Evolutionary conservation across 495 filamentous ascomycete species (phyloP).

Genomic region (Penicillium diatomitis): DNA sequence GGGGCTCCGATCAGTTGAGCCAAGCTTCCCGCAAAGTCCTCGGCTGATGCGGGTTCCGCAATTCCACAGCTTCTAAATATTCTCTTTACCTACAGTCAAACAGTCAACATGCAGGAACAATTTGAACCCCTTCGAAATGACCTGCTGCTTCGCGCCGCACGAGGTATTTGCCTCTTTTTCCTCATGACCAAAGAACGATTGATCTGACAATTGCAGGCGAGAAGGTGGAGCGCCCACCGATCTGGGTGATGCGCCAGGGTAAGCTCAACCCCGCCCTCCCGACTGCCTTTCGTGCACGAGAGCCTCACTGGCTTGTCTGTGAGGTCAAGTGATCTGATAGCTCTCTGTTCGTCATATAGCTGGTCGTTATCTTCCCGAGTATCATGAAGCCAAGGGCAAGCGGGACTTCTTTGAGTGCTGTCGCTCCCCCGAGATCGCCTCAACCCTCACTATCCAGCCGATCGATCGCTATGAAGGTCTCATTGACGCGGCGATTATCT

Average conservation of each 20-base stretch:
- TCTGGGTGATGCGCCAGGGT: conserved; percentile 99
- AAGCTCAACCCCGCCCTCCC: conserved; percentile 9
- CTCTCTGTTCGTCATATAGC: conserved; percentile 39
- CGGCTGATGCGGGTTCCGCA: conserved; percentile 11
- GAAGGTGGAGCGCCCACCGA: conserved; percentile 80
- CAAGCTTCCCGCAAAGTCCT: conserved; percentile 1
- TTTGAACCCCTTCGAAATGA: conserved; percentile 87
- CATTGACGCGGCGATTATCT: conserved; percentile 96
- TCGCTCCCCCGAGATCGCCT: conserved; percentile 83
- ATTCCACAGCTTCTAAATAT: conserved; percentile 12
- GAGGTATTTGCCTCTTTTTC: conserved; percentile 46
- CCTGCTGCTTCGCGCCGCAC: conserved; percentile 75
- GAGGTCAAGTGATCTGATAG: not conserved
- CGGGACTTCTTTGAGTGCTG: conserved; percentile 97
- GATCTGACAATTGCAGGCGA: conserved; percentile 52
- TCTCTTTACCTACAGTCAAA: conserved; percentile 18
- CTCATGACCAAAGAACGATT: not conserved
- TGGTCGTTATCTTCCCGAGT: conserved; percentile 94
- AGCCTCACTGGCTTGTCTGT: conserved; percentile 1
- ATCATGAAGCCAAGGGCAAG: conserved; percentile 82
- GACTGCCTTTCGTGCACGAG: not conserved
- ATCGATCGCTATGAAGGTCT: conserved; percentile 83
- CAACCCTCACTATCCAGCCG: conserved; percentile 84
- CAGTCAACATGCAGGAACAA: conserved; percentile 46
- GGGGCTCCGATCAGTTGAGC: no score